Conservation (phyloP, 805 yeast genomes). For the Lipomyces lipofer region DNA sequence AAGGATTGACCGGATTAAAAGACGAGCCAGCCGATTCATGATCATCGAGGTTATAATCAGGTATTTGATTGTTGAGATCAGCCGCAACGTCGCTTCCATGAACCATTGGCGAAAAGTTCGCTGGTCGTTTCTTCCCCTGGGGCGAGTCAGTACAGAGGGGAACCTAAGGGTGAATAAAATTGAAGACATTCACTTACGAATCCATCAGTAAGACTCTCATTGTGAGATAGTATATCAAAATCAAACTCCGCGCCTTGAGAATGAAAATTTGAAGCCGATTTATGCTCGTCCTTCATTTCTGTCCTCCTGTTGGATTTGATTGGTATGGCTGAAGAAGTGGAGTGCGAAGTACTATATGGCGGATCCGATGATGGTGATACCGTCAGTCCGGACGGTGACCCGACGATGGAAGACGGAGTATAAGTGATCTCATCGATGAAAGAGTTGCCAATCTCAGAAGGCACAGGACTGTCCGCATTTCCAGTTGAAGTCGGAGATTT, state of each 20-base stretch:
- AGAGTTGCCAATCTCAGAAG: slow-evolving; percentile 20
- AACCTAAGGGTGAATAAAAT: too few relatives aligned
- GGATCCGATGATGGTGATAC: slow-evolving; percentile 20
- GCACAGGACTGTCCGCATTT: slow-evolving; percentile 18
- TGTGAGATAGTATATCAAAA: slow-evolving; percentile 18
- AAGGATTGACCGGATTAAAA: slow-evolving; percentile 14
- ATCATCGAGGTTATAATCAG: slow-evolving; percentile 28
- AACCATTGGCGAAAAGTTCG: slow-evolving; percentile 33
- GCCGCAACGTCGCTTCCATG: neutral
- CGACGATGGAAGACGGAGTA: slow-evolving; percentile 34
- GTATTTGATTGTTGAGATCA: slow-evolving; percentile 40
- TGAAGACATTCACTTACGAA: too few relatives aligned
- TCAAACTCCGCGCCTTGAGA: slow-evolving; percentile 16
- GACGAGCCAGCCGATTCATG: slow-evolving; percentile 20
- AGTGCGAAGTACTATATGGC: slow-evolving; percentile 12
- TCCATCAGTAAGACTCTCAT: too few relatives aligned
- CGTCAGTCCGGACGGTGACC: slow-evolving; percentile 32
- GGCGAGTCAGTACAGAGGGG: too few relatives aligned
- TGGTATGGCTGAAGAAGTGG: slow-evolving; percentile 27
- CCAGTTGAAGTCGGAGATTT: slow-evolving; percentile 11
- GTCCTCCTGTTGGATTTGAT: slow-evolving; percentile 9
- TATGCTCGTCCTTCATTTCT: neutral
- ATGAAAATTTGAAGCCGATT: slow-evolving; percentile 13
- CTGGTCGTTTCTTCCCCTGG: slow-evolving; percentile 32
- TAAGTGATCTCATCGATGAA: slow-evolving; percentile 33